Base-by-base conservation (phyloP, 306 rosid species). In the Lathyrus sativus region DNA sequence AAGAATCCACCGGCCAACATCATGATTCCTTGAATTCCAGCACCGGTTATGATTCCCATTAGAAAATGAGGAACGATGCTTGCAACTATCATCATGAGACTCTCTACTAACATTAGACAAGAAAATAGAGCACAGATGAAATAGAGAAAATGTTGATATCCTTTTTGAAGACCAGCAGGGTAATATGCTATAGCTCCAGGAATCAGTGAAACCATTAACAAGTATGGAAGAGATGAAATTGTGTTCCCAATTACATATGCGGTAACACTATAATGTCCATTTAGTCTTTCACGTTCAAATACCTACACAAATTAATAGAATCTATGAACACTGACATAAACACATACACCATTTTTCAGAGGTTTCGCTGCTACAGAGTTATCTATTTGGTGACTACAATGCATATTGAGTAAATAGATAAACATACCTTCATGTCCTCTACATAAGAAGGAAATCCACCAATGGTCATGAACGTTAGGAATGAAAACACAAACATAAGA, bases 361-460 rank as follows among this genome's bases (percentile, higher is more conserved):
- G 7, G 35, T 33, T 0, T 33, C 37, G 2, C 8, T 33, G 7
- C 8, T 33, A 6, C 4, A 33, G 7, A 6, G 8, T 33, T 33
- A 33, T 38, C 26, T 28, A 22, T 1, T 2, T 24, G 24, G 0
- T 35, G 17, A 35, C 15, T 54, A 6, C 14, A 11, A 46, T 7
- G 26, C 12, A 26, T 22, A 26, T 11, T 7, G 17, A 44, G 50
- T 44, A 13, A 44, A 1, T 44, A 13, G 17, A 44, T 4, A 44
- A 44, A 3, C 12, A 10, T 51, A 87, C 91, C 91, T 90, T 85
- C 95, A 88, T 84, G 62, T 88, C 97, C 48, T 91, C 95, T 11
- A 91, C 95, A 78, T 84, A 90, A 37, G 97, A 90, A 66, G 92
- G 92, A 72, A 90, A 90, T 56, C 95, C 97, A 28, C 95, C 95